phyloP scores from a whole-genome alignment of 148 eudicot genomes.

The Vaccinium macrocarpon region DNA sequence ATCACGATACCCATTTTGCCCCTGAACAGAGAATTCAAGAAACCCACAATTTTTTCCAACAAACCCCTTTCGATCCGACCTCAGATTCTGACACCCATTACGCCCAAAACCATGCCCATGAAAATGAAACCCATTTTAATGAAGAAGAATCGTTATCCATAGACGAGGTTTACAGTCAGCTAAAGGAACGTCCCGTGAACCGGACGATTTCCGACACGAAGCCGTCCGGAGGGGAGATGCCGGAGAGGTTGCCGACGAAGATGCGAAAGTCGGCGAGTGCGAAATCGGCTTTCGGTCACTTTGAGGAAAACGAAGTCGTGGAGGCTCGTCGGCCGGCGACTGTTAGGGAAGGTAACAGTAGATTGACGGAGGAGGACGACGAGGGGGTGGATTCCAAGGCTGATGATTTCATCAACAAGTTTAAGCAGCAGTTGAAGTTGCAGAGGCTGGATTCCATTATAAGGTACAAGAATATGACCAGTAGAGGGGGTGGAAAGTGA shows the following conservation, averaged over 20 bases:
- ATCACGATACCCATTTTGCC: slow-evolving; percentile 8
- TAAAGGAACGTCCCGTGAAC: slow-evolving; percentile 30
- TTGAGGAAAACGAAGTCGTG: slow-evolving; percentile 28
- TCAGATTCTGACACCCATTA: neutral
- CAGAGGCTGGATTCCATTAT: slow-evolving; percentile 68
- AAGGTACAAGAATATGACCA: slow-evolving; percentile 53
- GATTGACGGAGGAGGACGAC: slow-evolving; percentile 28
- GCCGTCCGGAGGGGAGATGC: slow-evolving; percentile 45
- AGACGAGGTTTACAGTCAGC: slow-evolving; percentile 62
- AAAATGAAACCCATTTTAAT: neutral
- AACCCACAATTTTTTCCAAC: neutral
- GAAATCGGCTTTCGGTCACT: slow-evolving; percentile 38
- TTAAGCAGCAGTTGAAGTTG: slow-evolving; percentile 62
- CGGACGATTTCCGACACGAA: slow-evolving; percentile 61
- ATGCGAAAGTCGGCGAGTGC: slow-evolving; percentile 70
- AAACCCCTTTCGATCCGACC: neutral
- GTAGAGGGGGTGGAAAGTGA: slow-evolving; percentile 41
- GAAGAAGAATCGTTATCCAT: slow-evolving; percentile 32
- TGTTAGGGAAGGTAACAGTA: slow-evolving; percentile 31
- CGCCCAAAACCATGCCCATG: neutral
- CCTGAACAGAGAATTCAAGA: neutral
- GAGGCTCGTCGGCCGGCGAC: slow-evolving; percentile 40
- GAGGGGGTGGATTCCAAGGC: slow-evolving; percentile 84
- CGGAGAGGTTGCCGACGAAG: slow-evolving; percentile 44
- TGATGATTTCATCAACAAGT: slow-evolving; percentile 74